Evolutionary conservation across 805 yeast genomes (phyloP).

Genomic region (Scheffersomyces stipitis): DNA sequence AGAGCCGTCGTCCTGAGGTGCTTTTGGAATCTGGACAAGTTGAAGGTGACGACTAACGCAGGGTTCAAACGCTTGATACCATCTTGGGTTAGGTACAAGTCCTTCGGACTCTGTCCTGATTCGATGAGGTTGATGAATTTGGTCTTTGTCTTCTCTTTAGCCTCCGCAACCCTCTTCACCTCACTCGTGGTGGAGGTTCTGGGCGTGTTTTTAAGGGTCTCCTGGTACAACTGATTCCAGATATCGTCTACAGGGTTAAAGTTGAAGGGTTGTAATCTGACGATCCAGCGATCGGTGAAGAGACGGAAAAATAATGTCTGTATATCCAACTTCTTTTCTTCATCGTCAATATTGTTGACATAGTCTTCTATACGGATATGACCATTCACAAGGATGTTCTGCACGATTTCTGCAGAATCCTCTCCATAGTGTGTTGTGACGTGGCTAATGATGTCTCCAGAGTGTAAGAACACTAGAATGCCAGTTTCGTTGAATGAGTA

Average conservation of each 20-base stretch:
- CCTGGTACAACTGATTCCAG: conserved; percentile 38
- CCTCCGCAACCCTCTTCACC: conserved; percentile 50
- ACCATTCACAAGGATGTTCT: conserved; percentile 70
- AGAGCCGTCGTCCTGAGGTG: conserved; percentile 64
- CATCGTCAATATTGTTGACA: conserved; percentile 22
- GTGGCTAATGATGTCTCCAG: conserved; percentile 70
- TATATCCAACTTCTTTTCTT: conserved; percentile 16
- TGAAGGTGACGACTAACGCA: conserved; percentile 55
- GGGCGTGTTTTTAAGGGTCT: conserved; percentile 34
- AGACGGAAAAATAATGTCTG: conserved; percentile 26
- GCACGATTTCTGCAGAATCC: conserved; percentile 58
- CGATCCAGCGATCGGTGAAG: conserved; percentile 39
- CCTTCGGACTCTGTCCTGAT: conserved; percentile 22
- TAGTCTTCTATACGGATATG: conserved; percentile 57
- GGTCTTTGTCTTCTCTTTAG: conserved; percentile 54
- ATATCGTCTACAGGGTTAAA: conserved; percentile 37
- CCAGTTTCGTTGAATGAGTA: conserved; percentile 69
- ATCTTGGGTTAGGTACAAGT: conserved; percentile 24
- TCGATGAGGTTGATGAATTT: conserved; percentile 36
- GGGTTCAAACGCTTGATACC: conserved; percentile 49
- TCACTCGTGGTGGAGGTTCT: conserved; percentile 38
- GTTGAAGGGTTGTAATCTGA: conserved; percentile 28
- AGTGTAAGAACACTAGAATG: conserved; percentile 59
- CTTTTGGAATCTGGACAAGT: conserved; percentile 66
- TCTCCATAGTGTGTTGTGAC: conserved; percentile 48